A percentile compares a stretch with the other conserved stretches of the same genome.
Evolutionary conservation across 2,329 filamentous ascomycete species (phyloP).

Genomic region (Trichoderma guizhouense): DNA sequence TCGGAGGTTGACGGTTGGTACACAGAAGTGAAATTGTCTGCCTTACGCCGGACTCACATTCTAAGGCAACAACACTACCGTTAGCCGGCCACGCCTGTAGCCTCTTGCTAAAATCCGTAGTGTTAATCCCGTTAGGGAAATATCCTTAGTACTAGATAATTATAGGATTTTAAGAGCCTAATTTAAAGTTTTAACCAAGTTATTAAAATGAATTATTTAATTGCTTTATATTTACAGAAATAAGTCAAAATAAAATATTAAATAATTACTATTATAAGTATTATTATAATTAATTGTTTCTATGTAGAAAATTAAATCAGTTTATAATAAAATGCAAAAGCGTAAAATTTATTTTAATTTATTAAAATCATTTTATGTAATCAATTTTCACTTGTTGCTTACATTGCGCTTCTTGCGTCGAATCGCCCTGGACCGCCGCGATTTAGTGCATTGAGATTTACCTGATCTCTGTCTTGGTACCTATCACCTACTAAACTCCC

Average conservation of each 20-base stretch:
- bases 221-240: background rate
- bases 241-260: background rate
- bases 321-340: background rate
- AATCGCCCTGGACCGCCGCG: background rate
- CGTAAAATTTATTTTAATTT: background rate
- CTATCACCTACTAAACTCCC: background rate
- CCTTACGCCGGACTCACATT: background rate
- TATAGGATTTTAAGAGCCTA: background rate
- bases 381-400: background rate
- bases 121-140: background rate
- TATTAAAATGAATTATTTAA: background rate
- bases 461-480: background rate
- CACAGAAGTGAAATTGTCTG: constrained; percentile 1
- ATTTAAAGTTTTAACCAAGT: background rate
- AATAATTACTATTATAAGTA: background rate
- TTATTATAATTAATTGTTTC: background rate
- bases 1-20: background rate
- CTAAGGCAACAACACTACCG: constrained; percentile 1
- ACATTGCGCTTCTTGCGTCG: background rate
- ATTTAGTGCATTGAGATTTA: background rate
- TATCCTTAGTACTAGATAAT: background rate
- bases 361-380: background rate
- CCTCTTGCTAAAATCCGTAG: background rate
- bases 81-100: background rate
- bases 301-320: background rate